Evolutionary conservation across 2,329 filamentous ascomycete species (phyloP).

Genomic region (Huntiella savannae): DNA sequence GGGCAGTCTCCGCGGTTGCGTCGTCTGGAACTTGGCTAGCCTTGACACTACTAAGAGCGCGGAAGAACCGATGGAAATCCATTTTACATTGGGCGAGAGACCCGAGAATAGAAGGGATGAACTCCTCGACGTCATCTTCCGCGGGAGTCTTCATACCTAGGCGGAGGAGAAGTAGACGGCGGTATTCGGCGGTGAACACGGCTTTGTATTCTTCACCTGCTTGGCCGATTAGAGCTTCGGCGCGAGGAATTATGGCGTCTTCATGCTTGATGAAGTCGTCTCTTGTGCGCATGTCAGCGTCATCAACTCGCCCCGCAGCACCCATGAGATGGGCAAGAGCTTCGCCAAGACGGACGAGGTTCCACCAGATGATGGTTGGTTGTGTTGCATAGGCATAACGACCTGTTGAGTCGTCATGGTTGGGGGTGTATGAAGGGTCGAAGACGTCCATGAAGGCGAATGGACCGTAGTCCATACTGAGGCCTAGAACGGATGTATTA

Average conservation of each 20-base stretch:
- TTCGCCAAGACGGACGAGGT: slow-evolving; percentile 79
- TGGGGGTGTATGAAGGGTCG: slow-evolving; percentile 84
- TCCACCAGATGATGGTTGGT: slow-evolving; percentile 97
- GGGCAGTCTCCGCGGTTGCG: slow-evolving; percentile 40
- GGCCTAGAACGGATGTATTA: slow-evolving; percentile 77
- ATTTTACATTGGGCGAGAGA: slow-evolving; percentile 63
- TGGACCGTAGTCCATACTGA: slow-evolving; percentile 87
- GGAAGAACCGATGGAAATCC: slow-evolving; percentile 90
- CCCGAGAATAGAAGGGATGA: slow-evolving; percentile 58
- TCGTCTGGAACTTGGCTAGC: slow-evolving; percentile 32
- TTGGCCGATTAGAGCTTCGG: slow-evolving; percentile 65
- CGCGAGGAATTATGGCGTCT: slow-evolving; percentile 51
- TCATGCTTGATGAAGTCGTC: slow-evolving; percentile 20
- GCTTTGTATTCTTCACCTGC: slow-evolving; percentile 74
- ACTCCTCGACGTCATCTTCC: slow-evolving; percentile 64
- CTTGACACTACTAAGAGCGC: slow-evolving; percentile 48
- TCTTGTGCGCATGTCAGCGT: slow-evolving; percentile 34
- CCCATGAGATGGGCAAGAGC: slow-evolving; percentile 76
- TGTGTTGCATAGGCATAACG: slow-evolving; percentile 90
- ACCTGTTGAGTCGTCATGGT: slow-evolving; percentile 78
- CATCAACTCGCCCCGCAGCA: slow-evolving; percentile 52
- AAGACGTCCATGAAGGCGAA: slow-evolving; percentile 98
- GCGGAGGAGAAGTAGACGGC: slow-evolving; percentile 59
- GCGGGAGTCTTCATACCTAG: slow-evolving; percentile 50
- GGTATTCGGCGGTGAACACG: slow-evolving; percentile 79